Evolutionary conservation across 2,329 filamentous ascomycete species (phyloP), one percentile per base, ranked within the genome.

Genomic region (Stemphylium beticola): DNA sequence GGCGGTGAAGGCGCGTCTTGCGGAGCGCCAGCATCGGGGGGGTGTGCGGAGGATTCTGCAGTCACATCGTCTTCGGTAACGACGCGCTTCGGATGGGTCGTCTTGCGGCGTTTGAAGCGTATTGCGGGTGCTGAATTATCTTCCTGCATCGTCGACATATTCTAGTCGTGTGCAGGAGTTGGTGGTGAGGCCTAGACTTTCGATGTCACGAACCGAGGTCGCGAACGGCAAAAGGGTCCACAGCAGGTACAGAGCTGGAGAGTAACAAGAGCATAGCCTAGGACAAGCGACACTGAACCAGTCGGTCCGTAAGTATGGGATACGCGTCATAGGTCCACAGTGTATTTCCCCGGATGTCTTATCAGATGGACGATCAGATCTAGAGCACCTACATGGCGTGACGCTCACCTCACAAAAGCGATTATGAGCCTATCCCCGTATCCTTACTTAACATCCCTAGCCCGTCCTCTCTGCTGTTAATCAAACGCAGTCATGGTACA

Each of bases 101-200:
- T 57, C 42, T 73, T 74, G 45, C 71, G 71, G 15, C 69, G 68
- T 58, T 74, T 74, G 57, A 72, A 73, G 12, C 62, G 67, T 26
- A 73, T 39, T 10, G 52, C 43, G 1, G 69, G 64, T 33, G 40
- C 53, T 32, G 57, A 7, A 20, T 36, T 42, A 14, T 61, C 56
- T 17, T 60, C 57, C 42, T 67, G 60, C 14, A 50, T 37, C 20
- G 50, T 43, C 20, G 61, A 49, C 62, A 67, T 68, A 41, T 31
- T 38, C 31, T 14, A 32, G 49, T 59, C 39, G 39, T 31, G 38
- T 39, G 41, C 36, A 18, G 6, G 39, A 40, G 36, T 46, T 29
- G 44, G 44, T 54, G 29, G 32, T n/a, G 22, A 40, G 36, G 38
- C n/a, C 45, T 33, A 40, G 31, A 11, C 32, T 36, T 17, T 46